A percentile compares a stretch with the other conserved stretches of the same genome.
phyloP scores from a whole-genome alignment of 352 stramenopile species.

The Globisporangium yorkense region DNA sequence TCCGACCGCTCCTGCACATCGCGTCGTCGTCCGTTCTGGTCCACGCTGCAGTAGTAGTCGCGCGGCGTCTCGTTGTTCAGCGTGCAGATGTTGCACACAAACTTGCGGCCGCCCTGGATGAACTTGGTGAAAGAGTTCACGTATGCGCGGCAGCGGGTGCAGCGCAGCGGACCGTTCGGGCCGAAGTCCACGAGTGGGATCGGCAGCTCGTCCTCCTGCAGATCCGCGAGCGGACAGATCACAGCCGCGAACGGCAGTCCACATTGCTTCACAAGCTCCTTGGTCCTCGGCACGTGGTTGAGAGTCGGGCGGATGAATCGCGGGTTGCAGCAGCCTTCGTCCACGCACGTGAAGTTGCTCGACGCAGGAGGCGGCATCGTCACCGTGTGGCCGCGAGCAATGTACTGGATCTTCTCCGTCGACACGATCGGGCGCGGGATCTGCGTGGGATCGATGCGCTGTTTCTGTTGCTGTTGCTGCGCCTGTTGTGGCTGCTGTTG shows the following conservation, averaged over 20 bases:
- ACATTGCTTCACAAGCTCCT: constrained; percentile 73
- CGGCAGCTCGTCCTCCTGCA: constrained; percentile 75
- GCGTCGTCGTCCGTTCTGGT: constrained; percentile 77
- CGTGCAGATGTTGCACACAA: constrained; percentile 88
- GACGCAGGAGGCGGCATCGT: constrained; percentile 74
- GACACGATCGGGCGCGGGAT: constrained; percentile 79
- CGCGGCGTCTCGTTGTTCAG: constrained; percentile 79
- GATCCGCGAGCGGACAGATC: constrained; percentile 75
- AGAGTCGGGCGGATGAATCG: constrained; percentile 86
- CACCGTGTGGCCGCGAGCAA: constrained; percentile 73
- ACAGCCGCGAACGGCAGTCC: constrained; percentile 75
- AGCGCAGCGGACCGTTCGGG: constrained; percentile 67
- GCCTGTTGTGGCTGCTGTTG: constrained; percentile 32
- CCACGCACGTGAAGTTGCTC: constrained; percentile 76
- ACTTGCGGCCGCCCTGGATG: constrained; percentile 78
- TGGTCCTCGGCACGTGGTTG: constrained; percentile 73
- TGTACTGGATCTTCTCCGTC: constrained; percentile 62
- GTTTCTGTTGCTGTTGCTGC: constrained; percentile 41
- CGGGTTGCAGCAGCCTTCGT: constrained; percentile 86
- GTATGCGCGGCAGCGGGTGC: constrained; percentile 80
- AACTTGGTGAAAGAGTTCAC: constrained; percentile 88
- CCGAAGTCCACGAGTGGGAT: constrained; percentile 87
- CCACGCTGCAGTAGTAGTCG: constrained; percentile 85
- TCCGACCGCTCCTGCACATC: constrained; percentile 78
- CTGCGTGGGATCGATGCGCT: constrained; percentile 85